A percentile compares a stretch with the other conserved stretches of the same genome.
phyloP scores from a whole-genome alignment of 2,329 filamentous ascomycete species.

The Fusarium agapanthi region DNA sequence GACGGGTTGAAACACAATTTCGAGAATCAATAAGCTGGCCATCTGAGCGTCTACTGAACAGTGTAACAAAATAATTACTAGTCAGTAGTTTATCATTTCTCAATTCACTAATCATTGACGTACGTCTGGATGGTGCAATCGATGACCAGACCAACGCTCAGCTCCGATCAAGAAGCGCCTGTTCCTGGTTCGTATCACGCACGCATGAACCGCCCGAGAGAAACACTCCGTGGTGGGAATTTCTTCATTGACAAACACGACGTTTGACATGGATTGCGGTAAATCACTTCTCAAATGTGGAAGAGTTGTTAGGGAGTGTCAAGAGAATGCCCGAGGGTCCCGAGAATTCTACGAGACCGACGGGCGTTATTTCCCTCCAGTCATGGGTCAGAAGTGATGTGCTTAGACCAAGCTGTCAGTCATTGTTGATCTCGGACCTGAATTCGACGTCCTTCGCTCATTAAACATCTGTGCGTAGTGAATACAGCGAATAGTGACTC shows the following conservation, averaged over 20 bases:
- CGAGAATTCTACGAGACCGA: background rate
- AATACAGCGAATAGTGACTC: background rate
- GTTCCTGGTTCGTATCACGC: background rate
- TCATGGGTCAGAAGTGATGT: background rate
- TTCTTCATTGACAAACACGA: background rate
- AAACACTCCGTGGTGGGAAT: background rate
- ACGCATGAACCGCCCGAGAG: conserved; percentile 3
- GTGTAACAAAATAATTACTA: background rate
- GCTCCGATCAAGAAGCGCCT: background rate
- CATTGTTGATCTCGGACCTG: background rate
- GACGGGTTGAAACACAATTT: background rate
- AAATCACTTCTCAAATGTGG: conserved; percentile 1
- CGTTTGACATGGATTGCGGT: background rate
- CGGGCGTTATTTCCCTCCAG: background rate
- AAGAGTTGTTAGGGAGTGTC: background rate
- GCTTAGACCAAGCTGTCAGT: background rate
- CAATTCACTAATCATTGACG: background rate
- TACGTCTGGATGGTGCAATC: background rate
- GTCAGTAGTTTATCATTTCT: background rate
- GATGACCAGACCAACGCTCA: background rate
- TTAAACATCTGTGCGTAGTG: background rate
- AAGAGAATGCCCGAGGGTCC: background rate
- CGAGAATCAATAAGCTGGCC: background rate
- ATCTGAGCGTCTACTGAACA: too few species aligned
- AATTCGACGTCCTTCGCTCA: background rate